Conservation (phyloP, 768 basidiomycete genomes). For the Agaricus blazei region DNA sequence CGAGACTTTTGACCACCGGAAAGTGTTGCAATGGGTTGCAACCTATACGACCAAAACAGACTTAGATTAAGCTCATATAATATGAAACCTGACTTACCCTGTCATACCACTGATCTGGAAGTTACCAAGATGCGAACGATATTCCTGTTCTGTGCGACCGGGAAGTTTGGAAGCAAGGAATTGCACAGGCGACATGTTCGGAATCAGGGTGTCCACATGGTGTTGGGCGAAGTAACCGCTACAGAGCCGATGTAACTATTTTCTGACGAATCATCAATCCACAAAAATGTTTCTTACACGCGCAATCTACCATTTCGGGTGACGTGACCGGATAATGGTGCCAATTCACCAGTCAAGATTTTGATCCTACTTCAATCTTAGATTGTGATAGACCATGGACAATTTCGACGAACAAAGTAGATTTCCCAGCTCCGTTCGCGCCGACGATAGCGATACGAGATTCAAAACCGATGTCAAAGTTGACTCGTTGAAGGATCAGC, state of each 20-base stretch:
- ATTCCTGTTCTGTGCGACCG: slow-evolving; percentile 94
- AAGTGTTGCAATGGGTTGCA: slow-evolving; percentile 88
- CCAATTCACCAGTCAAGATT: slow-evolving; percentile 79
- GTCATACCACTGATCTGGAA: slow-evolving; percentile 98
- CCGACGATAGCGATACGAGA: slow-evolving; percentile 94
- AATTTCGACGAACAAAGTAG: slow-evolving; percentile 62
- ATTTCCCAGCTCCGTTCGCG: slow-evolving; percentile 95
- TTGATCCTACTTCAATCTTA: slow-evolving; percentile 63
- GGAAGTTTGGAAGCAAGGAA: slow-evolving; percentile 92
- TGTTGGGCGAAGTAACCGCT: slow-evolving; percentile 94
- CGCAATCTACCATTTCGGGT: slow-evolving; percentile 89
- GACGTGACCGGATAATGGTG: slow-evolving; percentile 71
- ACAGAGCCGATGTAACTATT: slow-evolving; percentile 3
- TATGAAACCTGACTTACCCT: slow-evolving; percentile 41
- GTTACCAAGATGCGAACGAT: slow-evolving; percentile 89
- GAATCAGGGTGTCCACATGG: slow-evolving; percentile 87
- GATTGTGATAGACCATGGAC: background rate
- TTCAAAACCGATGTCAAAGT: slow-evolving; percentile 92
- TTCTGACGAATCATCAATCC: background rate
- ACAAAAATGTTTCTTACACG: slow-evolving; percentile 46
- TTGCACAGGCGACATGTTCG: slow-evolving; percentile 86
- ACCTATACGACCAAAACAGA: slow-evolving; percentile 26
- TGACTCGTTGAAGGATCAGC: slow-evolving; percentile 68
- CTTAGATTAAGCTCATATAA: background rate
- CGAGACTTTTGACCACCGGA: slow-evolving; percentile 96